These are phyloP conservation scores for Cercophora sp. DNA, from an alignment of 495 filamentous ascomycete species.

Conservation along the genomic window DNA sequence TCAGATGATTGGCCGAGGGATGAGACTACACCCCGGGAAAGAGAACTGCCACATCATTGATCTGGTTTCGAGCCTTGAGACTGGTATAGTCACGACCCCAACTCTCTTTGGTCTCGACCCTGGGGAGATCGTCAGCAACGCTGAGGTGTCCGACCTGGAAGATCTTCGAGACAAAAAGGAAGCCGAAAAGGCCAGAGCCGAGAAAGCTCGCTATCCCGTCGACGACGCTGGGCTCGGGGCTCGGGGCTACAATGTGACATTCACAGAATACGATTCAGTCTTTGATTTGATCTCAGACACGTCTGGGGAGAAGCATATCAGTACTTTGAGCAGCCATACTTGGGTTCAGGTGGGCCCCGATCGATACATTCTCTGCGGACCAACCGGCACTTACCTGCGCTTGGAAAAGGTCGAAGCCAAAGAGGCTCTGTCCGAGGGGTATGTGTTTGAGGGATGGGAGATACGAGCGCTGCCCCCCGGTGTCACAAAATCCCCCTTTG, in stretches of 20 bases:
- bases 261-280: constrained; percentile 86
- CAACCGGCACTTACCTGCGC: constrained; percentile 55
- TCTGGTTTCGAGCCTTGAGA: constrained; percentile 79
- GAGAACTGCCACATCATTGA: constrained; percentile 92
- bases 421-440: constrained; percentile 9
- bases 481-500: constrained; percentile 52
- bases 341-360: constrained; percentile 74
- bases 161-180: constrained; percentile 44
- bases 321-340: constrained; percentile 62
- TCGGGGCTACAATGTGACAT: constrained; percentile 49
- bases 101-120: constrained; percentile 94
- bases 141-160: constrained; percentile 54
- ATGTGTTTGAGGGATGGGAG: constrained; percentile 35
- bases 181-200: constrained; percentile 30
- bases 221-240: constrained; percentile 1
- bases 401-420: constrained; percentile 47
- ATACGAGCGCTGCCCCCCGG: constrained; percentile 32
- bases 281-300: constrained; percentile 84
- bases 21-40: constrained; percentile 78
- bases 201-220: constrained; percentile 10
- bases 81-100: constrained; percentile 82
- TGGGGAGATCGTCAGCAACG: constrained; percentile 64
- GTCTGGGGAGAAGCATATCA: constrained; percentile 70
- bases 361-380: constrained; percentile 61
- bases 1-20: constrained; percentile 96